Evolutionary conservation across 2,329 filamentous ascomycete species (phyloP).

Genomic region (Rutstroemia sp.): DNA sequence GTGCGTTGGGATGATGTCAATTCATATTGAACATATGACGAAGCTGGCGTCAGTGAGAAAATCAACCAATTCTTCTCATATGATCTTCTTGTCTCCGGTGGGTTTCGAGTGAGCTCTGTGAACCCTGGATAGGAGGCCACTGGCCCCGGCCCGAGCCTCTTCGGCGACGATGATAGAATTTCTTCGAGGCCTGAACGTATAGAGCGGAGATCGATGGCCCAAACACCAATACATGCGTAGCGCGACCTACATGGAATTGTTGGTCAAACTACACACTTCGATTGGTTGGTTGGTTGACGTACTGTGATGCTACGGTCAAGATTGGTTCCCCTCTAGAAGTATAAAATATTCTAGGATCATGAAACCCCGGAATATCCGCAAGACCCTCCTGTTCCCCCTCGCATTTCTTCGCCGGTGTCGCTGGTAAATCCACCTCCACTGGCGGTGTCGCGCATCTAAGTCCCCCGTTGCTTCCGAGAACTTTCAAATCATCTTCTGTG

Average conservation of each 20-base stretch:
- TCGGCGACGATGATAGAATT: constrained; percentile 16
- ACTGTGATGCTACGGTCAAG: constrained; percentile 33
- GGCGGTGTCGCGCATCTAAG: constrained; percentile 29
- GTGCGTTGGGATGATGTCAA: constrained; percentile 23
- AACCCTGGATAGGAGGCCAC: constrained; percentile 24
- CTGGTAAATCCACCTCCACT: constrained; percentile 30
- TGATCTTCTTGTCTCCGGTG: constrained; percentile 25
- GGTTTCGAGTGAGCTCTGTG: constrained; percentile 34
- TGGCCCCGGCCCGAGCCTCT: constrained; percentile 19
- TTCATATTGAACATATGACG: constrained; percentile 33
- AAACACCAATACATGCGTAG: constrained; percentile 22
- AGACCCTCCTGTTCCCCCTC: constrained; percentile 27
- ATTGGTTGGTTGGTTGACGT: background rate
- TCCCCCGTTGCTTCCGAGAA: constrained; percentile 29
- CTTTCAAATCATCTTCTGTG: constrained; percentile 26
- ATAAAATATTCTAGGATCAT: constrained; percentile 35
- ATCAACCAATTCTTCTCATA: constrained; percentile 37
- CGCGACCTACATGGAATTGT: constrained; percentile 14
- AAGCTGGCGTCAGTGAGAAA: constrained; percentile 29
- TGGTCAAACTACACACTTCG: constrained; percentile 15
- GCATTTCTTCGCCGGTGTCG: constrained; percentile 33
- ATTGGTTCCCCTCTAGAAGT: constrained; percentile 33
- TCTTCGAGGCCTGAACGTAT: constrained; percentile 15
- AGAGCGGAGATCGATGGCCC: constrained; percentile 20
- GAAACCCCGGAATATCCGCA: constrained; percentile 34